phyloP scores from a whole-genome alignment of 495 filamentous ascomycete species.

The Neurospora terricola region DNA sequence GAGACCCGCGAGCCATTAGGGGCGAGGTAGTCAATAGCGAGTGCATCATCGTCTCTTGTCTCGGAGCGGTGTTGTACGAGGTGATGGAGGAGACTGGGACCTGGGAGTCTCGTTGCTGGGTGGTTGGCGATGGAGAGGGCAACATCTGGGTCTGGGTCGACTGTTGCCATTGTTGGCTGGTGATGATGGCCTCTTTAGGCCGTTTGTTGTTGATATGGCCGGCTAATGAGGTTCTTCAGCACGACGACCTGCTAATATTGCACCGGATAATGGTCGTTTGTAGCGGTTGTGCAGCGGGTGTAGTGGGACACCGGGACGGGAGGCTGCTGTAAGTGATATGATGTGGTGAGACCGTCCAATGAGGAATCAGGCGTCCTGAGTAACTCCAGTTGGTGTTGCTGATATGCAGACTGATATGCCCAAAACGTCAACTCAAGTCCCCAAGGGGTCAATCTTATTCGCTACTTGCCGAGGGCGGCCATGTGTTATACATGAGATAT shows the following conservation, averaged over 20 bases:
- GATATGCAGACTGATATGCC: background rate
- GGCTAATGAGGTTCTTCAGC: background rate
- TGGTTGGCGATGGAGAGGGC: constrained; percentile 52
- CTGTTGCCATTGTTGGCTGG: background rate
- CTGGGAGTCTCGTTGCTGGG: constrained; percentile 39
- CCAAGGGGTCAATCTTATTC: background rate
- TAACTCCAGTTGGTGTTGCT: background rate
- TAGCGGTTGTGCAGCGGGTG: background rate
- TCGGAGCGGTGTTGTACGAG: constrained; percentile 31
- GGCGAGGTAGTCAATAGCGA: constrained; percentile 47
- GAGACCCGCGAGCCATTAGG: constrained; percentile 30
- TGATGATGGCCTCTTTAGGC: background rate
- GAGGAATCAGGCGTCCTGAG: background rate
- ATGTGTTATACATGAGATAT: background rate
- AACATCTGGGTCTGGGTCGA: background rate
- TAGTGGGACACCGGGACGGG: background rate
- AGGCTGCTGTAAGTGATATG: background rate
- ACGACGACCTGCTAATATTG: background rate
- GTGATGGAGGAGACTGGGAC: constrained; percentile 53
- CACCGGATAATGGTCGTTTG: background rate
- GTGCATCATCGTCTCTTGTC: background rate
- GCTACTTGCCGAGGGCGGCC: background rate
- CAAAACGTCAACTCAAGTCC: background rate
- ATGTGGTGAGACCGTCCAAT: background rate
- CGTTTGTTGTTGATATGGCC: background rate